Evolutionary conservation across 1,284 basidiomycete genomes (phyloP).

Genomic region (Leccinum insigne): DNA sequence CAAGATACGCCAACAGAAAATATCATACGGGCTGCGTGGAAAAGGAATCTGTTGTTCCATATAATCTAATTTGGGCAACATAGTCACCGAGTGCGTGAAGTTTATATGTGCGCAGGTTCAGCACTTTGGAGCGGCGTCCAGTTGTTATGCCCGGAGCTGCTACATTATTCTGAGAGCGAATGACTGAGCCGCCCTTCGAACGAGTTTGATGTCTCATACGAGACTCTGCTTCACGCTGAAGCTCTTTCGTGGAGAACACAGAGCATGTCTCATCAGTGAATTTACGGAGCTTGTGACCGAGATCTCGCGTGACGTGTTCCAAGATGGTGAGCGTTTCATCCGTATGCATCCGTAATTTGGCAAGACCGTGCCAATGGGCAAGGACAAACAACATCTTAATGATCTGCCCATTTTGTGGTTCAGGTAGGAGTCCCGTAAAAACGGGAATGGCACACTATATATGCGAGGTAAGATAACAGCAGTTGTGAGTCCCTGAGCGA

Average conservation of each 20-base stretch:
- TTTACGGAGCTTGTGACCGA: neutral
- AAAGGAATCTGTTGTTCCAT: neutral
- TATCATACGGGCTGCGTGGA: neutral
- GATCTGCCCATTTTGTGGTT: neutral
- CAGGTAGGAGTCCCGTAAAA: too few relatives aligned
- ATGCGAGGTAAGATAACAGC: too few relatives aligned
- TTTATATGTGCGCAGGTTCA: neutral
- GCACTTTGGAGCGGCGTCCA: neutral
- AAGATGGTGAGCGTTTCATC: neutral
- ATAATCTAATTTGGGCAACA: fast-evolving
- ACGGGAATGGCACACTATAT: too few relatives aligned
- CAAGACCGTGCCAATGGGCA: neutral
- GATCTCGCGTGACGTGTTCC: neutral
- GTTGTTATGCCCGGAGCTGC: neutral
- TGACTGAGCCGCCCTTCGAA: neutral
- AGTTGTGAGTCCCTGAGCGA: too few relatives aligned
- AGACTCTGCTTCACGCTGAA: neutral
- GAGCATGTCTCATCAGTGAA: neutral
- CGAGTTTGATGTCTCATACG: neutral
- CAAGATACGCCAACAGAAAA: neutral
- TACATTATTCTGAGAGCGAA: neutral
- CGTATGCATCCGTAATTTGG: neutral
- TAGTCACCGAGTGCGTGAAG: neutral
- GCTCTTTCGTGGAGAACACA: neutral
- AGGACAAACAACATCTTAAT: neutral